A percentile compares a stretch with the other conserved stretches of the same genome.
phyloP scores from a whole-genome alignment of 2,329 filamentous ascomycete genomes.

The Pseudogymnoascus sp. region DNA sequence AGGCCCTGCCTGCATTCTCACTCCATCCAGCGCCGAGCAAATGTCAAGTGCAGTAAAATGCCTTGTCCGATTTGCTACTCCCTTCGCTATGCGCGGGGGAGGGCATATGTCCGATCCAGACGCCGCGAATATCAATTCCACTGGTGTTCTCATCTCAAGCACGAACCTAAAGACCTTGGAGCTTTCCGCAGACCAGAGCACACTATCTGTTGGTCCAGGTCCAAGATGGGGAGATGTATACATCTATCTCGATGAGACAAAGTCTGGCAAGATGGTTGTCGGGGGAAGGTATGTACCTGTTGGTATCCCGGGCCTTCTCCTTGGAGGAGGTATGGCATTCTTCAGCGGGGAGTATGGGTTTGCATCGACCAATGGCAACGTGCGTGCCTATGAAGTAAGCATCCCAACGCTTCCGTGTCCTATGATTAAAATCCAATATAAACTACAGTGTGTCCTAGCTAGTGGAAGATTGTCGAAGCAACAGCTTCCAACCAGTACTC shows the following conservation, averaged over 20 bases:
- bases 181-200: slow-evolving; percentile 12
- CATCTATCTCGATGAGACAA: slow-evolving; percentile 3
- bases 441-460: not conserved
- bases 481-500: slow-evolving; percentile 17
- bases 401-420: not conserved
- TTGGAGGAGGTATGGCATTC: slow-evolving; percentile 18
- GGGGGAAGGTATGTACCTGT: slow-evolving; percentile 11
- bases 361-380: slow-evolving; percentile 24
- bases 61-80: not conserved
- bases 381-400: not conserved
- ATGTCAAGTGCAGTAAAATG: slow-evolving; percentile 9
- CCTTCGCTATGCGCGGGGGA: slow-evolving; percentile 12
- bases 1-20: slow-evolving; percentile 9
- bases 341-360: slow-evolving; percentile 28
- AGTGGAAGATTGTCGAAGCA: slow-evolving; percentile 21
- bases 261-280: slow-evolving; percentile 8
- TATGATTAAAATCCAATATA: not conserved
- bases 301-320: slow-evolving; percentile 11
- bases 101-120: slow-evolving; percentile 19
- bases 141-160: slow-evolving; percentile 10
- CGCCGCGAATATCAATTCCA: not conserved
- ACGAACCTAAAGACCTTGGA: slow-evolving; percentile 16
- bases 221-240: slow-evolving; percentile 11
- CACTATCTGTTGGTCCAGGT: slow-evolving; percentile 2
- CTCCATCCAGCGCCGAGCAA: slow-evolving; percentile 9